Evolutionary conservation across 2,329 filamentous ascomycete genomes (phyloP).

Genomic region (Ophiostoma angusticollis): DNA sequence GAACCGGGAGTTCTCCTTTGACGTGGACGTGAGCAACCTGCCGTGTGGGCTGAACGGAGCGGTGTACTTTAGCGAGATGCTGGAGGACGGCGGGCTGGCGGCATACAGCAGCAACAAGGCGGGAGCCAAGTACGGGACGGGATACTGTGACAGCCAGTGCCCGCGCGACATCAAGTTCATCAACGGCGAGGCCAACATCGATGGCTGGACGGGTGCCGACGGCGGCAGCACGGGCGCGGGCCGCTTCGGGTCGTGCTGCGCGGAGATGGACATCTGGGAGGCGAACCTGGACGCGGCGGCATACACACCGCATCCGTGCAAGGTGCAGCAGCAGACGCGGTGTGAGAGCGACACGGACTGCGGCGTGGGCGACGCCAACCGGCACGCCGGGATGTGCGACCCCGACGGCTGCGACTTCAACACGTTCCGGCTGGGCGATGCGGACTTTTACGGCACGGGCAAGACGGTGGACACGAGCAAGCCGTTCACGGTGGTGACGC

Average conservation of each 20-base stretch:
- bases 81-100: constrained; percentile 37
- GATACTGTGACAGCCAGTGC: constrained; percentile 41
- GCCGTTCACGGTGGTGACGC: constrained; percentile 45
- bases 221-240: constrained; percentile 39
- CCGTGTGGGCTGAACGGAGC: constrained; percentile 53
- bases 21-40: constrained; percentile 48
- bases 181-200: constrained; percentile 36
- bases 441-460: constrained; percentile 39
- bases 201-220: constrained; percentile 34
- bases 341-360: constrained; percentile 33
- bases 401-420: constrained; percentile 55
- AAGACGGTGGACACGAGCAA: constrained; percentile 40
- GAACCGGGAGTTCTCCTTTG: constrained; percentile 50
- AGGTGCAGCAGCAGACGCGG: constrained; percentile 27
- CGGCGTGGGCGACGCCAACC: constrained; percentile 25
- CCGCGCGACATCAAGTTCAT: constrained; percentile 39
- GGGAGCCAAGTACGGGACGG: constrained; percentile 43
- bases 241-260: constrained; percentile 40
- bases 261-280: constrained; percentile 52
- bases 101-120: constrained; percentile 34
- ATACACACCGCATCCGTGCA: constrained; percentile 46
- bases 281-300: constrained; percentile 46
- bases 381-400: constrained; percentile 44
- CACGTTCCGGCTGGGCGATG: constrained; percentile 47
- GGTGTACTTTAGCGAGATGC: constrained; percentile 44